These are phyloP conservation scores for Podaxis sp. DNA, from an alignment of 768 basidiomycete genomes.

Conservation along the genomic window DNA sequence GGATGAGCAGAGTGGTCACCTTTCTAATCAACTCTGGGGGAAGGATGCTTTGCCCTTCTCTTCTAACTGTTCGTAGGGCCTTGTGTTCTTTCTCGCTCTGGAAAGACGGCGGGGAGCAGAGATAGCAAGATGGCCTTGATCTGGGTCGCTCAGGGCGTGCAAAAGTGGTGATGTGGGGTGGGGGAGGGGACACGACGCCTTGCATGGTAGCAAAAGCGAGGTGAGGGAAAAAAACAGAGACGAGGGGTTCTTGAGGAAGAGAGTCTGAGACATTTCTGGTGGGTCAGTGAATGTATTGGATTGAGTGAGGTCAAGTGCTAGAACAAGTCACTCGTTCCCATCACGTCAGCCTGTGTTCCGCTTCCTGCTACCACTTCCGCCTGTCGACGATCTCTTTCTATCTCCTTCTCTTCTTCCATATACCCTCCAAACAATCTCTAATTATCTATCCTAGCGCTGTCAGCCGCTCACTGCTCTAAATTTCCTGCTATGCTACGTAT, in stretches of 20 bases:
- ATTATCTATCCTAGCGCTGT: constrained; percentile 4
- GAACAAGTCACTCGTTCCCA: constrained; percentile 6
- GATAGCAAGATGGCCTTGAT: background rate
- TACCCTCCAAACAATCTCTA: constrained; percentile 6
- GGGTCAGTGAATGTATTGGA: background rate
- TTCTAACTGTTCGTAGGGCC: background rate
- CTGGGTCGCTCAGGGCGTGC: background rate
- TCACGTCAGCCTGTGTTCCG: constrained; percentile 12
- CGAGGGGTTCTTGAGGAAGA: background rate
- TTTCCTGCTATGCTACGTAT: constrained; percentile 53
- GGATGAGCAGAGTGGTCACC: background rate
- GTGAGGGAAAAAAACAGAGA: background rate
- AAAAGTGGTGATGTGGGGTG: background rate
- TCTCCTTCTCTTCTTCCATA: background rate
- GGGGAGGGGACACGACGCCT: background rate
- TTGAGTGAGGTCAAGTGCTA: background rate
- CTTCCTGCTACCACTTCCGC: background rate
- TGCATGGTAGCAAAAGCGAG: background rate
- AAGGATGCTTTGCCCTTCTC: background rate
- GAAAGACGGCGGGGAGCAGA: background rate
- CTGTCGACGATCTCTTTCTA: background rate
- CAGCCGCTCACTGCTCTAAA: background rate
- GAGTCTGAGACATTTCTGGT: background rate
- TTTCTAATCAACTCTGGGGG: constrained; percentile 3
- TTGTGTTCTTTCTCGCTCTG: background rate